Base-by-base conservation (phyloP, 1,139 yeast species). In the Kurtzmaniella quercitrusa region DNA sequence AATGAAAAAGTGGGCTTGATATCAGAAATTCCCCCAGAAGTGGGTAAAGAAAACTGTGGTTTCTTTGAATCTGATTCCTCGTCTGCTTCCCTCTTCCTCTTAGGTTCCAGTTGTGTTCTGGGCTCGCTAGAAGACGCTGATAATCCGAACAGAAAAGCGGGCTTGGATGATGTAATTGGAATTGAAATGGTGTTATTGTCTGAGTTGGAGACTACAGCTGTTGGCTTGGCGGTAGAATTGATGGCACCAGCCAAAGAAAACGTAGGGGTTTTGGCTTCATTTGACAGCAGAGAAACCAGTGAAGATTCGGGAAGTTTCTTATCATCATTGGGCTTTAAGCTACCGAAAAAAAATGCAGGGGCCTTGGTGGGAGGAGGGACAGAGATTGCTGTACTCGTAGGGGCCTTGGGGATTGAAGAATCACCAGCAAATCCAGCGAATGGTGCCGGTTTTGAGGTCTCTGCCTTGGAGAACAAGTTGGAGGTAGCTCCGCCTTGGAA, bases 1-100 rank as follows among this genome's bases (percentile, higher is more conserved):
- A 48, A 46, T 6, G 46, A 39, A 42, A 51, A 45, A 14, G 44
- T 7, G 14, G 52, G 48, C n/a, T 24, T 38, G 16, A 34, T 18
- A 15, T 38, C 10, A 11, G 40, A 15, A 14, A 19, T 14, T 10
- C 34, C 23, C 14, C 34, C 18, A 38, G 27, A 38, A 27, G 17
- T 27, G 12, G 31, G 31, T 14, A 29, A 25, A 25, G 18, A 38
- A 25, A 12, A 31, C 4, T 21, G 39, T 12, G 6, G 19, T 37
- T 16, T 34, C 37, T 11, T 34, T 8, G 23, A 11, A 5, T 31
- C 41, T 31, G 41, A n/a, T 19, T 37, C 37, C 3, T 41, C 41
- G 14, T 34, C 34, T 3, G 27, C n/a, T 7, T 19, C 23, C 14
- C 43, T 10, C 14, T 27, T 27, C 14, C 31, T 27, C 31, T 27